phyloP scores from a whole-genome alignment of 1,139 yeast genomes.

The Dujonia santamariae region DNA sequence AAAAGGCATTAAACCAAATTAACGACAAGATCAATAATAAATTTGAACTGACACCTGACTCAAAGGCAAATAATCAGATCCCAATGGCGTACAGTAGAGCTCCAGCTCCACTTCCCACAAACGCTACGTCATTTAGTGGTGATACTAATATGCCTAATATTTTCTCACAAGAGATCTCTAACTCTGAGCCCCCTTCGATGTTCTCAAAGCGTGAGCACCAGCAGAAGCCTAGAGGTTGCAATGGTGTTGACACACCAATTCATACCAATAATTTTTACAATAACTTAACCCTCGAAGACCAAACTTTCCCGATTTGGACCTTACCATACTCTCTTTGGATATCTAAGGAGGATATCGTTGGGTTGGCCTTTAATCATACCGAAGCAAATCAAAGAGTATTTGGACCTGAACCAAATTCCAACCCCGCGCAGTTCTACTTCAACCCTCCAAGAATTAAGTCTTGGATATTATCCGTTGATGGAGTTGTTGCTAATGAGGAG shows the following conservation, averaged over 20 bases:
- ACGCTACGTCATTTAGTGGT: not conserved
- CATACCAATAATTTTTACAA: slow-evolving; percentile 47
- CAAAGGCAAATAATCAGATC: not conserved
- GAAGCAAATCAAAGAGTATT: slow-evolving; percentile 39
- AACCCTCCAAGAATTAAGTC: slow-evolving; percentile 47
- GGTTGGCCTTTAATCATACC: slow-evolving; percentile 45
- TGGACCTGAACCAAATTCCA: slow-evolving; percentile 40
- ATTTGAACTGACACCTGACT: not conserved
- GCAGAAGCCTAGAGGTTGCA: slow-evolving; percentile 34
- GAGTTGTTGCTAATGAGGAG: slow-evolving; percentile 19
- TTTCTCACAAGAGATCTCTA: slow-evolving; percentile 22
- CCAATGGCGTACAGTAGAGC: slow-evolving; percentile 2
- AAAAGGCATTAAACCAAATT: slow-evolving; percentile 23
- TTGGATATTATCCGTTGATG: slow-evolving; percentile 35
- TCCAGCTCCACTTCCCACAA: slow-evolving; percentile 5
- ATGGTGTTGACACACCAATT: slow-evolving; percentile 25
- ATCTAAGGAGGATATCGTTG: slow-evolving; percentile 30
- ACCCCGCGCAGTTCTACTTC: slow-evolving; percentile 42
- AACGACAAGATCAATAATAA: slow-evolving; percentile 13
- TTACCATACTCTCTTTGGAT: slow-evolving; percentile 47
- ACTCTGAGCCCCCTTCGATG: slow-evolving; percentile 22
- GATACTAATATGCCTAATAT: slow-evolving; percentile 9
- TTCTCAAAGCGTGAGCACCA: slow-evolving; percentile 21
- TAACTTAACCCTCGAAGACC: slow-evolving; percentile 42
- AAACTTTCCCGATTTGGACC: slow-evolving; percentile 47